A percentile compares a stretch with the other conserved stretches of the same genome.
These are phyloP conservation scores for Stereum hirsutum DNA, from an alignment of 1,284 basidiomycete species.

Conservation along the genomic window DNA sequence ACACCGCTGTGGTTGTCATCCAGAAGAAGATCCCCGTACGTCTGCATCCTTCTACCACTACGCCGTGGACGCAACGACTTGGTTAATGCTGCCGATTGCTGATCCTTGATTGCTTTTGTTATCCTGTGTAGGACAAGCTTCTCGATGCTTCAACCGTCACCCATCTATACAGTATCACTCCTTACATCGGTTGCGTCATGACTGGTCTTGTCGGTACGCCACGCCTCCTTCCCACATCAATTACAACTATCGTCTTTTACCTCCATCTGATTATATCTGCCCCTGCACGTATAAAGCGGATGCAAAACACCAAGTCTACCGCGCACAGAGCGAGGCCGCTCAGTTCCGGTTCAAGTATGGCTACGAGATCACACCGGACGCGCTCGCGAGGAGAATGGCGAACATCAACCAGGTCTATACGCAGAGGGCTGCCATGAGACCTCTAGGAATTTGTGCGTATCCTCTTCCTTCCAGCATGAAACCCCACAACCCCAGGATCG, in stretches of 20 bases:
- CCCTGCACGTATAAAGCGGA: conserved; percentile 72
- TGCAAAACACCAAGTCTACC: conserved; percentile 83
- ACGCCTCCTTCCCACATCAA: neutral
- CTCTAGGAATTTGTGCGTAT: conserved; percentile 83
- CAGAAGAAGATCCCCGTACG: conserved; percentile 96
- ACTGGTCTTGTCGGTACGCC: conserved; percentile 85
- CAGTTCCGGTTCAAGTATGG: conserved; percentile 97
- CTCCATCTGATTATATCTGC: neutral
- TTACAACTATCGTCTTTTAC: neutral
- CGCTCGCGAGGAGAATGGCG: conserved; percentile 88
- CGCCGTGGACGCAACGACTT: no score
- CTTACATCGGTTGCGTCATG: conserved; percentile 96
- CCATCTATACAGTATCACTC: conserved; percentile 94
- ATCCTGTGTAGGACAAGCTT: conserved; percentile 78
- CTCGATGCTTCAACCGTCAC: conserved; percentile 93
- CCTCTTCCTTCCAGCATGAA: neutral
- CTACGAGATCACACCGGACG: conserved; percentile 95
- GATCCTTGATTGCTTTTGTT: neutral
- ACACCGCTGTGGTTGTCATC: conserved; percentile 92
- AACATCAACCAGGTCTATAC: conserved; percentile 99
- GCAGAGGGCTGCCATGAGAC: conserved; percentile 95
- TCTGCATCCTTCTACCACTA: conserved; percentile 10
- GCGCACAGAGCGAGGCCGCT: conserved; percentile 88
- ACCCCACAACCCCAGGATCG: neutral
- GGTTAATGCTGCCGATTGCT: neutral